Base-by-base conservation (phyloP, 2,329 filamentous ascomycete species). In the Proliferodiscus dingleyae region DNA sequence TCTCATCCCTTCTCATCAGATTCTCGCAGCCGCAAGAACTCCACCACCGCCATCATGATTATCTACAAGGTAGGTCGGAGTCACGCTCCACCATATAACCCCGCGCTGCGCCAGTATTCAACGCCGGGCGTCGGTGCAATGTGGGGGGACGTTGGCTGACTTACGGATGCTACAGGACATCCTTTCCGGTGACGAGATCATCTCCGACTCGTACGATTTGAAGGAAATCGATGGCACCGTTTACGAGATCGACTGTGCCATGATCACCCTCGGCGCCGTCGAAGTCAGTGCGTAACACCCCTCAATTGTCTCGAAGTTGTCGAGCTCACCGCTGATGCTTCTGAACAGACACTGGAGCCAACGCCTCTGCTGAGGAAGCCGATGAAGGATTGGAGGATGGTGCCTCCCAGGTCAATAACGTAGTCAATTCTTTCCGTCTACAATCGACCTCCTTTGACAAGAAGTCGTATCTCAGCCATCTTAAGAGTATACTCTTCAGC, bases 131-230 rank as follows among this genome's bases (percentile, higher is more conserved):
- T 15, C 9, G 8, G 15, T n/a, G 26, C 32, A 44, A n/a, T 26
- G 22, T 43, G 43, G 39, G 29, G 24, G 46, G 46, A 37, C 19
- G 23, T 37, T 16, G 21, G 41, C 45, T 54, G 45, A 57, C 43
- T 33, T 45, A 43, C 16, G 38, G 6, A 26, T 16, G 15, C 28
- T 37, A 29, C 42, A 98, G 93, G 93, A 98, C 68, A 73, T 93
- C 62, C 68, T 96, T 71, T 87, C 81, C 71, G 87, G 75, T 58
- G 91, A 96, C 74, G 93, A 98, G 85, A 80, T 98, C 70, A 83
- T 97, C 82, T 94, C 93, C 65, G 91, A 97, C 75, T 93, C 87
- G 60, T 96, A 85, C 75, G 77, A 89, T 61, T 70, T 94, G 66
- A 89, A 87, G 75, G 76, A 85, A 68, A 67, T 91, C 54, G 87